Evolutionary conservation across 1,284 basidiomycete species (phyloP), one percentile per base, ranked within the genome.

Genomic region (Moesziomyces aphidis): DNA sequence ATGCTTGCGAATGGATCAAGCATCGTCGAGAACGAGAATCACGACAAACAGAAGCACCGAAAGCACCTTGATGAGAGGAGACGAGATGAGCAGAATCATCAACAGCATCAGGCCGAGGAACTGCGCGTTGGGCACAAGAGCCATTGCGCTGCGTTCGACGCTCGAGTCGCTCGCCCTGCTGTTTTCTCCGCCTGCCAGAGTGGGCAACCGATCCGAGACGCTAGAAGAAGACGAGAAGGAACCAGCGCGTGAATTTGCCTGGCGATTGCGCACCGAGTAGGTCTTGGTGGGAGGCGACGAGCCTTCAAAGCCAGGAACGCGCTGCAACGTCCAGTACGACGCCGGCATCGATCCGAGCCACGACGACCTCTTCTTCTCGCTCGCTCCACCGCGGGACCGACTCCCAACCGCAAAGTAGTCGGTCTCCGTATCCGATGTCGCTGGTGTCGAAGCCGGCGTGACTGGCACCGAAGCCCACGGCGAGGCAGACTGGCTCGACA

Each of bases 41-140:
- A 28, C 57, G 11, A 61, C 43, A 49, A 73, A 68, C 9, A 73
- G 61, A 23, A 67, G 15, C 11, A 73, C 61, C n/a, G 71, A 73
- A n/a, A 73, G 55, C 19, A 73, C 24, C 52, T 73, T 73, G 55
- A 73, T 73, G 31, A 73, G 61, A 0, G 71, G 65, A 6, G 71
- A 73, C 19, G 71, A 73, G 51, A 73, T 63, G 48, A 73, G 61
- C 28, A 73, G 31, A 15, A 73, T 63, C 61, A 73, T 49, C 24
- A 73, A 57, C 44, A 73, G 61, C 57, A 73, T 56, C 34, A 73
- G 45, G 4, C 57, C 65, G 36, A 64, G 48, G 46, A 64, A 73
- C 13, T 73, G 65, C 6, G 65, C 65, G 24, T 73, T 73, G 4
- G 71, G 71, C 1, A 47, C 50, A 17, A 68, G 19, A 23, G 61